These are phyloP conservation scores for Zygotorulaspora chibaensis DNA, from an alignment of 805 yeast species.

Conservation along the genomic window DNA sequence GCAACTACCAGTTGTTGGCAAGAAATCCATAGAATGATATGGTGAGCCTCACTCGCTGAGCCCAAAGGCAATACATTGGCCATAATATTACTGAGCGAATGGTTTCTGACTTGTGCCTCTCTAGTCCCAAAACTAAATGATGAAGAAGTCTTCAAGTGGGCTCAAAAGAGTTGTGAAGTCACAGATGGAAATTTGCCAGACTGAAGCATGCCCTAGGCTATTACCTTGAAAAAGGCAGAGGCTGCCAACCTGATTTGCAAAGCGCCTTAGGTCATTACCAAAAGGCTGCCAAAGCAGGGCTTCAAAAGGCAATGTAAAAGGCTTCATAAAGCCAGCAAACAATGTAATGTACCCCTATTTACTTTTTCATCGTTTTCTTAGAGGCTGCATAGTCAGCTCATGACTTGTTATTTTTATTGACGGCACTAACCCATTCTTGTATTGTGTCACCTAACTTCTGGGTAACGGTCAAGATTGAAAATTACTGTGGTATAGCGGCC, in stretches of 20 bases:
- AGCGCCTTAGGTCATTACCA: slow-evolving; percentile 49
- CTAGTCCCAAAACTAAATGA: slow-evolving; percentile 51
- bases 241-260: slow-evolving; percentile 41
- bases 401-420: too few relatives aligned
- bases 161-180: slow-evolving; percentile 44
- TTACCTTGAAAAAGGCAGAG: slow-evolving; percentile 63
- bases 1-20: slow-evolving; percentile 48
- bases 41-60: slow-evolving; percentile 47
- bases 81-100: slow-evolving; percentile 68
- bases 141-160: slow-evolving; percentile 67
- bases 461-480: too few relatives aligned
- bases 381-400: too few relatives aligned
- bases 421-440: too few relatives aligned
- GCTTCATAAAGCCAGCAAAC: slow-evolving; percentile 5
- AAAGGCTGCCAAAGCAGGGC: slow-evolving; percentile 60
- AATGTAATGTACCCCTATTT: too few relatives aligned
- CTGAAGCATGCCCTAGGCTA: slow-evolving; percentile 69
- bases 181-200: slow-evolving; percentile 55
- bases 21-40: slow-evolving; percentile 69
- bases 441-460: too few relatives aligned
- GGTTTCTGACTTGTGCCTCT: slow-evolving; percentile 69
- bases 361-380: too few relatives aligned
- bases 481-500: too few relatives aligned
- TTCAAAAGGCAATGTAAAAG: slow-evolving; percentile 44
- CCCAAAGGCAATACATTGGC: slow-evolving; percentile 60